These are phyloP conservation scores for Venturia aucupariae DNA, from an alignment of 2,329 filamentous ascomycete species.

Conservation along the genomic window DNA sequence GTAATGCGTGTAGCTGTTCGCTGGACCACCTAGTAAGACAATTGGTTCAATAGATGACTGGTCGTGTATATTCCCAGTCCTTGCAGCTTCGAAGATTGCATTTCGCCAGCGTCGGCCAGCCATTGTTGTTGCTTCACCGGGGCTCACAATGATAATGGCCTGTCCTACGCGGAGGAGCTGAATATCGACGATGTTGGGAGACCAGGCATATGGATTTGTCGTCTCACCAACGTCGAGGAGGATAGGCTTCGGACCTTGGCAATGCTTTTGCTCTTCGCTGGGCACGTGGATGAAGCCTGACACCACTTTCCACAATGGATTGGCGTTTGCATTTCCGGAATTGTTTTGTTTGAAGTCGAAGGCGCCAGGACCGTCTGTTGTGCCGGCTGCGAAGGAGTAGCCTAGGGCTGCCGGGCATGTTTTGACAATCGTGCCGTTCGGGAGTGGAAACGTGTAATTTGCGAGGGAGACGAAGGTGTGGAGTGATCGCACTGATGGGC, in stretches of 20 bases:
- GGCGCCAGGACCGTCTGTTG: slow-evolving; percentile 79
- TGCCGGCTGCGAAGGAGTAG: slow-evolving; percentile 88
- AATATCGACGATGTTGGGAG: slow-evolving; percentile 83
- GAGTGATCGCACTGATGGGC: slow-evolving; percentile 64
- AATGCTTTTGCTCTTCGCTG: slow-evolving; percentile 57
- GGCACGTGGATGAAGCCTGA: slow-evolving; percentile 64
- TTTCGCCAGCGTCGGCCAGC: slow-evolving; percentile 77
- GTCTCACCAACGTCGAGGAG: slow-evolving; percentile 81
- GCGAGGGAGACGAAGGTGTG: slow-evolving; percentile 81
- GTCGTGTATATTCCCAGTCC: slow-evolving; percentile 30
- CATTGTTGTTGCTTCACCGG: slow-evolving; percentile 90
- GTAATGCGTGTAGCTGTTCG: slow-evolving; percentile 85
- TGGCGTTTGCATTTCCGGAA: slow-evolving; percentile 60
- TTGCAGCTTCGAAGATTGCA: slow-evolving; percentile 51
- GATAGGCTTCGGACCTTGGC: slow-evolving; percentile 75
- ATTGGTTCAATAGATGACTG: slow-evolving; percentile 2
- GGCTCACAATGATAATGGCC: slow-evolving; percentile 71
- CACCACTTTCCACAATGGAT: slow-evolving; percentile 73
- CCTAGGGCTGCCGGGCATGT: slow-evolving; percentile 85
- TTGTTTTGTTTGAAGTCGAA: slow-evolving; percentile 93
- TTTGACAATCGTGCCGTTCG: slow-evolving; percentile 58
- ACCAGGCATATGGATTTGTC: slow-evolving; percentile 72
- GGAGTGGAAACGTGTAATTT: slow-evolving; percentile 61
- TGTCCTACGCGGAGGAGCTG: slow-evolving; percentile 79
- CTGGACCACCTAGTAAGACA: slow-evolving; percentile 78